These are phyloP conservation scores for Avena insularis DNA, from an alignment of 176 grass and related monocot species.

Conservation along the genomic window DNA sequence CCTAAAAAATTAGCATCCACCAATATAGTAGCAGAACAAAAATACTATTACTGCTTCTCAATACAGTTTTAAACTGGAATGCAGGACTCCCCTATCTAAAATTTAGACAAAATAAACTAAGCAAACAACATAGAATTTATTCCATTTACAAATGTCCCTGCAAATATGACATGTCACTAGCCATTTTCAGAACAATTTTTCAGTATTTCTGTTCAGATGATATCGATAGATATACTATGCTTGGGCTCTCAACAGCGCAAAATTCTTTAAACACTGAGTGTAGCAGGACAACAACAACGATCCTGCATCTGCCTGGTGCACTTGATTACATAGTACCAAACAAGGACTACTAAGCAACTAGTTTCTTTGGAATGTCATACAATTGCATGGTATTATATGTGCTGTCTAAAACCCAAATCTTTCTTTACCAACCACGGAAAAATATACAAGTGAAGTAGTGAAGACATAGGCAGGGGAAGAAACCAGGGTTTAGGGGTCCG, in stretches of 20 bases:
- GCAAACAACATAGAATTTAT: not conserved
- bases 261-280: not conserved
- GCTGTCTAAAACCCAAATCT: not conserved
- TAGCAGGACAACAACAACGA: not conserved
- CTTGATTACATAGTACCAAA: not conserved
- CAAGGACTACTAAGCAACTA: constrained; percentile 6
- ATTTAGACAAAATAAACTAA: constrained; percentile 6
- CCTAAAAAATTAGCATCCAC: not conserved
- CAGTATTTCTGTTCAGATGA: not conserved
- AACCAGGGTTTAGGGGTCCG: constrained; percentile 30
- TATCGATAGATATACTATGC: not conserved
- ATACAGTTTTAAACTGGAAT: constrained; percentile 9
- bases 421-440: not conserved
- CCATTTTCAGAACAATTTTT: not conserved
- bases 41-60: not conserved
- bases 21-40: constrained; percentile 18
- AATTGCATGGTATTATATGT: constrained; percentile 7
- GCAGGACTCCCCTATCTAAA: not conserved
- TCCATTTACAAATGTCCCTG: not conserved
- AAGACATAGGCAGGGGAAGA: not conserved
- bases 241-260: not conserved
- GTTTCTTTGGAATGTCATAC: not conserved
- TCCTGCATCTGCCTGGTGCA: not conserved
- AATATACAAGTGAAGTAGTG: not conserved
- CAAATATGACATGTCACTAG: not conserved